phyloP scores from a whole-genome alignment of 139 green algal genomes.

The Astrephomene gubernaculifera region DNA sequence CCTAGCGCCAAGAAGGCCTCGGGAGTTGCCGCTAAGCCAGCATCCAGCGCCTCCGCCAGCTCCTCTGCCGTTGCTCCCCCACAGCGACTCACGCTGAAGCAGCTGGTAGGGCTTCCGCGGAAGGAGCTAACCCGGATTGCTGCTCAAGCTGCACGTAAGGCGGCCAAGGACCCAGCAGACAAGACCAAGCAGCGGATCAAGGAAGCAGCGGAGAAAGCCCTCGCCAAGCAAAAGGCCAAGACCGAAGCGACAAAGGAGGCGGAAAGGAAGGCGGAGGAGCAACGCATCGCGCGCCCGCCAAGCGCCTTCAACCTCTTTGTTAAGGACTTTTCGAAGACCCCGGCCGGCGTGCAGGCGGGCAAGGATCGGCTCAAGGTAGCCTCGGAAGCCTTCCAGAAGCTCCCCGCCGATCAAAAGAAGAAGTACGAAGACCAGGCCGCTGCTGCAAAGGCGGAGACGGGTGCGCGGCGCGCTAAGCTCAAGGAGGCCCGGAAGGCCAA shows the following conservation, averaged over 20 bases:
- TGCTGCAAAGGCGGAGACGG: neutral
- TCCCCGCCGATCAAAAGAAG: neutral
- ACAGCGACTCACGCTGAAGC: too few relatives aligned
- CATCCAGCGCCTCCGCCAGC: too few relatives aligned
- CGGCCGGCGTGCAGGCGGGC: too few relatives aligned
- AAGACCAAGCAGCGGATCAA: neutral
- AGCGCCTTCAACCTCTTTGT: neutral
- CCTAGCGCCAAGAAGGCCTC: too few relatives aligned
- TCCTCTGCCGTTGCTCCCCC: too few relatives aligned
- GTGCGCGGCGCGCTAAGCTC: conserved; percentile 1
- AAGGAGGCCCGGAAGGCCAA: neutral
- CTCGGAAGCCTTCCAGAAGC: neutral
- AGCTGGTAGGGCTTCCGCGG: too few relatives aligned
- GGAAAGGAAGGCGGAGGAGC: neutral
- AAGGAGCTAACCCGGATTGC: neutral
- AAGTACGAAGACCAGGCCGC: neutral
- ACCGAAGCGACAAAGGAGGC: neutral
- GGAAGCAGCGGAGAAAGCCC: neutral
- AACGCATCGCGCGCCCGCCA: conserved; percentile 1
- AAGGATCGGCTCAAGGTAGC: neutral
- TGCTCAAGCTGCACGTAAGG: neutral
- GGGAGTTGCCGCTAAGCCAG: too few relatives aligned
- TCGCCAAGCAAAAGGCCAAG: conserved; percentile 4
- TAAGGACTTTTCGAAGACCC: neutral
- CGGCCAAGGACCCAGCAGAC: neutral